Base-by-base conservation (phyloP, 768 basidiomycete species). In the Tulasnella sp. region DNA sequence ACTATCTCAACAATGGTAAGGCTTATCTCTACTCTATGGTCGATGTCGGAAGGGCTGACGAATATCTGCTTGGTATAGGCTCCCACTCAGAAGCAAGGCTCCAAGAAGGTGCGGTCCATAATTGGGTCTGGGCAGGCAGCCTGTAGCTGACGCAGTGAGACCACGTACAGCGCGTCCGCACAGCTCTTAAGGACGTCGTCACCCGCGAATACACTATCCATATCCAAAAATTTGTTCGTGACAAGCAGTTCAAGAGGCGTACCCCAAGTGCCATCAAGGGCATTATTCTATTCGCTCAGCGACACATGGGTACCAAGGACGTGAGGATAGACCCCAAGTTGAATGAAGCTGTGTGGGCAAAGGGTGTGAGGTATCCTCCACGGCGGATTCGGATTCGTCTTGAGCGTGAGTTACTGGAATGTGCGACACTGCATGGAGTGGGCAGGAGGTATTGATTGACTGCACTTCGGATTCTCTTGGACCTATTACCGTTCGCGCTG, bases 151-250 rank as follows among this genome's bases (percentile, higher is more conserved):
- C 64, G 31, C 64, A 28, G 3, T 69, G 31, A 14, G 64, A 34
- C 64, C 1, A 28, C 16, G 3, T 69, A 6, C 64, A 69, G 92
- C 92, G 64, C 34, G 64, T 28, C 85, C 96, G 97, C 88, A 97
- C 96, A 81, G 97, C 97, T 79, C 95, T 98, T 86, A 92, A 95
- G 88, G 97, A 99, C 87, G 97, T 98, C 88, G 97, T 98, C 83
- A 94, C 97, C 83, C 93, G 97, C 85, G 97, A 99, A 87, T 98
- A 98, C 93, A 98, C 97, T 85, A 94, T 98, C 90, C 96, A 98
- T 88, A 89, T 98, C 58, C 96, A 98, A 93, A 98, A 97, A 88
- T 93, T 88, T 83, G 95, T 96, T 64, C 95, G 96, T 87, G 95
- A 93, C 83, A 91, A 93, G 81, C 93, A 94, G 64, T 98, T 98